Evolutionary conservation across 1,139 yeast genomes (phyloP).

Genomic region (Zygosaccharomyces sapae): DNA sequence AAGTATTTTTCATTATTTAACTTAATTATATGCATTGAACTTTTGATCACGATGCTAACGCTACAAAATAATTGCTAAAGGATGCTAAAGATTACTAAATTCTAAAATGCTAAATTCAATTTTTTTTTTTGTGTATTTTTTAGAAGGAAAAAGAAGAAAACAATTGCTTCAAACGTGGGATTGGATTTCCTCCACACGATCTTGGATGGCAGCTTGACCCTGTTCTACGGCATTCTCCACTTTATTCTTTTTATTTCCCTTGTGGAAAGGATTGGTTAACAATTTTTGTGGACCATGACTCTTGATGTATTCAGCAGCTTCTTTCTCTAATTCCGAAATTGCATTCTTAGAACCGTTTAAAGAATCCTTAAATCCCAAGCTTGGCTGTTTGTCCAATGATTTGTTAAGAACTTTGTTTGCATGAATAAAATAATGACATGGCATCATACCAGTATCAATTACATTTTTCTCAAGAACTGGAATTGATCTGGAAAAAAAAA

Average conservation of each 20-base stretch:
- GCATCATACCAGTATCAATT: constrained; percentile 25
- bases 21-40: too few relatives aligned
- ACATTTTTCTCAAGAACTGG: constrained; percentile 31
- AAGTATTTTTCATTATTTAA: too few relatives aligned
- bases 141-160: too few relatives aligned
- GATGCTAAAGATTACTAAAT: too few relatives aligned
- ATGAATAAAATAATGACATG: constrained; percentile 34
- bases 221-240: neutral
- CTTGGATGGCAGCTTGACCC: constrained; percentile 8
- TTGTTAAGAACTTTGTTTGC: constrained; percentile 35
- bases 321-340: constrained; percentile 24
- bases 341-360: constrained; percentile 34
- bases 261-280: constrained; percentile 5
- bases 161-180: constrained; percentile 8
- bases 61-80: too few relatives aligned
- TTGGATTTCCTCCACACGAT: constrained; percentile 11
- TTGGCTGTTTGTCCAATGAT: constrained; percentile 34
- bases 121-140: too few relatives aligned
- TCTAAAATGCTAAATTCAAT: too few relatives aligned
- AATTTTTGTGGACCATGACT: constrained; percentile 13
- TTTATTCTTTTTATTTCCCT: neutral
- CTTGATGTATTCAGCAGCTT: constrained; percentile 21
- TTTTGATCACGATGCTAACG: too few relatives aligned
- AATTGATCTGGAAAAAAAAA: constrained; percentile 36
- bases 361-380: constrained; percentile 25